Evolutionary conservation across 179 eudicot genomes (phyloP), one percentile per base, ranked within the genome.

Genomic region (Beta corolliflora): DNA sequence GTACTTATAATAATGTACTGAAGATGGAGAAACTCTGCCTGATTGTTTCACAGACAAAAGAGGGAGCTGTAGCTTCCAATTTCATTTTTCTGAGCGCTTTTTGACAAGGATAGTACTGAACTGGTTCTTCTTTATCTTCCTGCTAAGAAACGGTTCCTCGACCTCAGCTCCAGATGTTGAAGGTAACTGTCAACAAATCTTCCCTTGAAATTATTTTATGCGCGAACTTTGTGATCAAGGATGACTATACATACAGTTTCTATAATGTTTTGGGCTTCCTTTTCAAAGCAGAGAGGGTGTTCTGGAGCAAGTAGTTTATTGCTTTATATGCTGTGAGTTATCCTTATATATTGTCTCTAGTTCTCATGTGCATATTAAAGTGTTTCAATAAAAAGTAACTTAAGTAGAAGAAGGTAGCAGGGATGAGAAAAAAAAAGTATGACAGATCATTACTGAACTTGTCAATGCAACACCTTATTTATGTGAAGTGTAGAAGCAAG

Each of bases 141-240:
- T 90, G 64, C 81, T 88, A 70, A 83, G 77, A 81, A 76, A 50
- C 66, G 85, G 88, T 79, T 85, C 77, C 79, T 89, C 95, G 31
- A 85, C 85, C 76, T 84, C 83, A 12, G 85, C 86, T 64, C 93
- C 92, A 71, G 91, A 91, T 81, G 83, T 90, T 60, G 98, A 94
- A 91, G 97, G 98, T 94, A 87, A 66, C 55, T 65, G 71, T 46
- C 53, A 8, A 44, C 58, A 72, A 54, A 19, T 31, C 15, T 81
- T 46, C 44, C 72, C 63, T 56, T 81, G 64, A 55, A 61, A 71
- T 44, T 54, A 13, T 50, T 69, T 54, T 64, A 41, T 25, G 70
- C 19, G 61, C 13, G 41, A 56, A 9, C 50, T 55, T 55, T 7
- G 55, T 18, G 18, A 36, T 71, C 45, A 21, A 44, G 56, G 41